Conservation (phyloP, 164 flowering plant species). For the Piper betle region DNA sequence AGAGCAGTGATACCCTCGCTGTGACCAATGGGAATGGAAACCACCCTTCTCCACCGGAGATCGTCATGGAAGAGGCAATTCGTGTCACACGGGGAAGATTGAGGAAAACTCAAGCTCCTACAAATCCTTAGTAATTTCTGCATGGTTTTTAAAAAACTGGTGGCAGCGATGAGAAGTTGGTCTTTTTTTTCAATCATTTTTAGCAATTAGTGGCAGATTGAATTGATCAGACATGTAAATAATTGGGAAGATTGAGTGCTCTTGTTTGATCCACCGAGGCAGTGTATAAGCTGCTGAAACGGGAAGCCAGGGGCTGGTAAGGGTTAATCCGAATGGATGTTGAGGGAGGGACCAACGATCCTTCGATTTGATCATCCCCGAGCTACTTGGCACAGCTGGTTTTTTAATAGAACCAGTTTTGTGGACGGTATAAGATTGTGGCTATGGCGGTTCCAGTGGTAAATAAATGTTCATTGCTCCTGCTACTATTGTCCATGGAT, state of each 20-base stretch:
- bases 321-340: no score
- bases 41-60: constrained; percentile 33
- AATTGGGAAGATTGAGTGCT: background rate
- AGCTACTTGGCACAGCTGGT: no score
- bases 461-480: no score
- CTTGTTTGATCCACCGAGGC: background rate
- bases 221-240: constrained; percentile 9
- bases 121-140: constrained; percentile 2
- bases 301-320: no score
- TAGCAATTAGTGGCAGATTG: constrained; percentile 1
- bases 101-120: constrained; percentile 37
- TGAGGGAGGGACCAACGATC: no score
- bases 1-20: constrained; percentile 23
- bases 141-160: background rate
- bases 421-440: no score
- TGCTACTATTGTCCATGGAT: no score
- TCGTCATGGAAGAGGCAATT: constrained; percentile 43
- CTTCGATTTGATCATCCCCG: no score
- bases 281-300: no score
- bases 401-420: no score
- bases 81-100: constrained; percentile 53
- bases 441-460: no score
- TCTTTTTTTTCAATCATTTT: background rate
- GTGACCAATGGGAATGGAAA: constrained; percentile 18
- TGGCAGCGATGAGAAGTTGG: background rate